Base-by-base conservation (phyloP, 2,329 filamentous ascomycete genomes). In the Diplodia intermedia region DNA sequence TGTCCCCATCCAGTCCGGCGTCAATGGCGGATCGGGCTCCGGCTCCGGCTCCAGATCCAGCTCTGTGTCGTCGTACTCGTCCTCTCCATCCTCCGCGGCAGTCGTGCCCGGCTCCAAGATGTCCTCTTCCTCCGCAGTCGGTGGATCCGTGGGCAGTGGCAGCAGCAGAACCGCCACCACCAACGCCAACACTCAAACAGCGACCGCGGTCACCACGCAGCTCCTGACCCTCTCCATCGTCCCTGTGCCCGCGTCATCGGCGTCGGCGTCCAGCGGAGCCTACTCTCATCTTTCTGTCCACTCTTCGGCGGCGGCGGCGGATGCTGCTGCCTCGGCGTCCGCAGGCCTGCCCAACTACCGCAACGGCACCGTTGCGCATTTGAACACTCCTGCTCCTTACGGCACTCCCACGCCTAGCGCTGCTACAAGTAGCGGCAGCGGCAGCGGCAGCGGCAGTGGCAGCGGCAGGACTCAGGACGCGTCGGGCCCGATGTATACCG, bases 401-500 rank as follows among this genome's bases (percentile, higher is more conserved):
- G 20, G 43, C 43, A 20, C 43, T 9, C 43, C 43, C 7, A 47
- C 43, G n/a, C n/a, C 43, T 7, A 47, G 43, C 43, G n/a, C 18
- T 18, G 8, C 40, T 18, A 15, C 3, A 26, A 26, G 26, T 26
- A 4, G 26, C 26, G 26, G 26, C 40, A 6, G 40, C 40, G 18
- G 40, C 40, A 43, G 5, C 40, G 14, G 7, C 14, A n/a, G 7
- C 15, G 29, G 23, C 7, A 31, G 8, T 3, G 18, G 26, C 18
- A 36, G 18, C 18, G 18, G 26, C 26, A 43, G 12, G 40, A 43
- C 26, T 26, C 4, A 43, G 26, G 18, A 11, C 14, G 29, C 40
- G n/a, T n/a, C 11, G 2, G 54, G 9, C 4, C 38, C 57, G 40
- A 14, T 62, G 57, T 62, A 62, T 9, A 62, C 57, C 15, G 57